Base-by-base conservation (phyloP, 2,329 filamentous ascomycete genomes). In the Cadophora luteo-olivacea region DNA sequence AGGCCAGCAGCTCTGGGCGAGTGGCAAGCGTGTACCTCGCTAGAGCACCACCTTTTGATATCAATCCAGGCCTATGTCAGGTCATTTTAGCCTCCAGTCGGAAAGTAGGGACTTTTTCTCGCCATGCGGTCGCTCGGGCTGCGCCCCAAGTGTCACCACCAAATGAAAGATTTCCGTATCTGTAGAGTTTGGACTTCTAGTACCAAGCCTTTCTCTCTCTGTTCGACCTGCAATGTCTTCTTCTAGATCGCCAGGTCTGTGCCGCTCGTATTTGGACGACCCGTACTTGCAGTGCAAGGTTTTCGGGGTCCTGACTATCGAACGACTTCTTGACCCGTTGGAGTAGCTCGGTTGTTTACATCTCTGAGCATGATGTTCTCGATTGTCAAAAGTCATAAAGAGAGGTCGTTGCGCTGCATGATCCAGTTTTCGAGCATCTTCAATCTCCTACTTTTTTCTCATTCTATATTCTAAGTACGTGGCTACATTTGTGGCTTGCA, bases 121-220 rank as follows among this genome's bases (percentile, higher is more conserved):
- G 33, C 33, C 33, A 60, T 25, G 22, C 36, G 22, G 33, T 45
- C 19, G 33, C 22, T 16, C 33, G n/a, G 33, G n/a, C 22, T 3
- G 32, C 55, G 36, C 55, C 55, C 55, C 55, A 41, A 25, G 55
- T 25, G 55, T 60, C 36, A 60, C 55, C 55, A 60, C 55, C 36
- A 60, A 60, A 60, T 60, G 19, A 16, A 60, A 16, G 5, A 22
- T 25, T 60, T 38, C n/a, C 36, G 9, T 3, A 41, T 60, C 36
- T 45, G 36, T 60, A 38, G 22, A 6, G n/a, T 45, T 45, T 38
- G n/a, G 2, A 8, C 3, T 22, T 36, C 32, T 38, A 25, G 9
- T 45, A 25, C 36, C 36, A 25, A 41, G 36, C 36, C 55, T 25
- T 60, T 41, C 9, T 29, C 14, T 25, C 33, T 24, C 9, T 9